These are phyloP conservation scores for Trichosanthes truncata DNA, from an alignment of 306 rosid species.

Conservation along the genomic window DNA sequence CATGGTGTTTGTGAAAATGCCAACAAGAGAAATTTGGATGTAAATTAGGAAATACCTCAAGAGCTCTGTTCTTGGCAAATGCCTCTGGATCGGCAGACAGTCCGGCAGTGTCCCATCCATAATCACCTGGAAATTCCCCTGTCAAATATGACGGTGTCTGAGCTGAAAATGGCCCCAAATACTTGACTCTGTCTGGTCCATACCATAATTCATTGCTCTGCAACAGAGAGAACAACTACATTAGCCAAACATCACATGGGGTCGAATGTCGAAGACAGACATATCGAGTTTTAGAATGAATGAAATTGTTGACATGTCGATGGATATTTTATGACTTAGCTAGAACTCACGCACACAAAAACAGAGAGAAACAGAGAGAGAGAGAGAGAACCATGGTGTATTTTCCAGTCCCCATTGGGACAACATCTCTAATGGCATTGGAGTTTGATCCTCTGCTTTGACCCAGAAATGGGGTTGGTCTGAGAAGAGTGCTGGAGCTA, in stretches of 20 bases:
- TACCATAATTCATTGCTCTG: constrained; percentile 73
- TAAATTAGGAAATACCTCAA: constrained; percentile 41
- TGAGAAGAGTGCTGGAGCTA: not conserved
- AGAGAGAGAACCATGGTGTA: not conserved
- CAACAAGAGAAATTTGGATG: not conserved
- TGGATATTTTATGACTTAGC: not conserved
- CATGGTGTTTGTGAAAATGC: not conserved
- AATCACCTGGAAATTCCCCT: constrained; percentile 83
- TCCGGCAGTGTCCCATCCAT: constrained; percentile 90
- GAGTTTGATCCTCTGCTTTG: not conserved
- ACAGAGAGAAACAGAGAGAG: not conserved
- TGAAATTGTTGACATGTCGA: not conserved
- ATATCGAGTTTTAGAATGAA: not conserved
- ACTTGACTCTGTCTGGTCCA: constrained; percentile 84
- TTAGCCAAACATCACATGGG: too few species aligned
- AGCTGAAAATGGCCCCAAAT: constrained; percentile 87
- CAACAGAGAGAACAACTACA: not conserved
- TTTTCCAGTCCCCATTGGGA: not conserved
- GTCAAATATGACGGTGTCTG: too few species aligned
- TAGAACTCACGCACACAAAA: not conserved
- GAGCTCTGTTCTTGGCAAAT: constrained; percentile 84
- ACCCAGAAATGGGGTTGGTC: not conserved
- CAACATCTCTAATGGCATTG: not conserved
- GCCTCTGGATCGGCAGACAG: constrained; percentile 92
- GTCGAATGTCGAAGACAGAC: too few species aligned